Base-by-base conservation (phyloP, 2,329 filamentous ascomycete genomes). In the Fusarium virguliforme region DNA sequence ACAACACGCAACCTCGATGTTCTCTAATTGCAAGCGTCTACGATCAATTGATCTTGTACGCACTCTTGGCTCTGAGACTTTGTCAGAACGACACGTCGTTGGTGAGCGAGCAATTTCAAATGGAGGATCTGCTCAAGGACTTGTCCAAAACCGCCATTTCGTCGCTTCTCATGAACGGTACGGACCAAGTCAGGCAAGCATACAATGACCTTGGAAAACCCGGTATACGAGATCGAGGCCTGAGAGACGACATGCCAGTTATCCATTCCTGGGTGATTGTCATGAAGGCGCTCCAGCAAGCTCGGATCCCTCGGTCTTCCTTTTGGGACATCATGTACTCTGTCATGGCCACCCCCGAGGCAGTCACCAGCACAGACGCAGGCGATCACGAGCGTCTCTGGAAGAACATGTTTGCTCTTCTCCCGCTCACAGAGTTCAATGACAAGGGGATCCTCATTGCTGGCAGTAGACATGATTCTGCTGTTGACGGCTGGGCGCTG, bases 391-490 rank as follows among this genome's bases (percentile, higher is more conserved):
- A 92, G 76, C 77, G 77, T 9, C 74, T 86, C 4, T 92, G 90
- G 90, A 82, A 84, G 61, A 81, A 81, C 22, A 80, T 91, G 76
- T 92, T 92, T 69, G 84, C 85, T 1, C 80, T 92, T 3, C 81
- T 92, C 8, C 90, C 90, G 1, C 80, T 92, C 0, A 82, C 83
- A 26, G 89, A 91, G 65, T 89, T 92, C 71, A 86, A 90, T 72
- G 81, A 84, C 56, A 73, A 76, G 12, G 90, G 90, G 0, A 77
- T 88, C 8, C 68, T 89, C 26, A 72, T 84, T 51, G 35, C 76
- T 15, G 79, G 79, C 4, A 77, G 71, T 30, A 78, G 79, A 26
- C 75, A 79, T 62, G 60, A 76, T 37, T 35, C 71, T 6, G 53
- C 70, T 4, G 71, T 71, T 26, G 89, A 92, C 64, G 90, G 90